Percentiles rank a stretch among this genome's conserved stretches.
Evolutionary conservation across 169 alveolate genomes (phyloP).

Genomic region (Cryptosporidium meleagridis): DNA sequence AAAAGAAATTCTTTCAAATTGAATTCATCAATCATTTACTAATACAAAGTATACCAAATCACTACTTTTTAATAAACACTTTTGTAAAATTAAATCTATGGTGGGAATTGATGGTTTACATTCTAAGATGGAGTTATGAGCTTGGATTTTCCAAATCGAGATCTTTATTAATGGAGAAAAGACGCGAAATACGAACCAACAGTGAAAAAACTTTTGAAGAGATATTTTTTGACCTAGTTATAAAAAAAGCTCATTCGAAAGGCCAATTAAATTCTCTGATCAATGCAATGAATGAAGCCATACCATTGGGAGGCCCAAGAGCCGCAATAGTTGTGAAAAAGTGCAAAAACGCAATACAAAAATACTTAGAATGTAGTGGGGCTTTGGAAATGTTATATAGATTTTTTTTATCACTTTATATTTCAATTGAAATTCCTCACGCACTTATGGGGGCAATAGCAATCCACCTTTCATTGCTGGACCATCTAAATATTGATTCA

Average conservation of each 20-base stretch:
- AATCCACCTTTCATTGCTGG: slow-evolving; percentile 42
- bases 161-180: slow-evolving; percentile 17
- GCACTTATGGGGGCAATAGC: slow-evolving; percentile 59
- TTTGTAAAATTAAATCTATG: slow-evolving; percentile 56
- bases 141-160: slow-evolving; percentile 39
- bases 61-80: slow-evolving; percentile 29
- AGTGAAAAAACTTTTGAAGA: slow-evolving; percentile 29
- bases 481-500: slow-evolving; percentile 35
- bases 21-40: slow-evolving; percentile 13
- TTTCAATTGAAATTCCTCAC: slow-evolving; percentile 31
- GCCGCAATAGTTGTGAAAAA: slow-evolving; percentile 17
- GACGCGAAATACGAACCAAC: not conserved
- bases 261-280: slow-evolving; percentile 17
- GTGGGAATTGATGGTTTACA: slow-evolving; percentile 73
- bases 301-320: slow-evolving; percentile 60
- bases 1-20: not conserved
- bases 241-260: slow-evolving; percentile 30
- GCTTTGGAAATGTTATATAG: slow-evolving; percentile 60
- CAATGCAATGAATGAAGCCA: slow-evolving; percentile 41
- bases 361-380: slow-evolving; percentile 29
- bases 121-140: slow-evolving; percentile 64
- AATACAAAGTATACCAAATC: slow-evolving; percentile 12
- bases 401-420: not conserved
- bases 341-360: slow-evolving; percentile 46
- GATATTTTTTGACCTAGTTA: slow-evolving; percentile 29